phyloP scores from a whole-genome alignment of 805 yeast species.

The Brettanomyces anomalus region DNA sequence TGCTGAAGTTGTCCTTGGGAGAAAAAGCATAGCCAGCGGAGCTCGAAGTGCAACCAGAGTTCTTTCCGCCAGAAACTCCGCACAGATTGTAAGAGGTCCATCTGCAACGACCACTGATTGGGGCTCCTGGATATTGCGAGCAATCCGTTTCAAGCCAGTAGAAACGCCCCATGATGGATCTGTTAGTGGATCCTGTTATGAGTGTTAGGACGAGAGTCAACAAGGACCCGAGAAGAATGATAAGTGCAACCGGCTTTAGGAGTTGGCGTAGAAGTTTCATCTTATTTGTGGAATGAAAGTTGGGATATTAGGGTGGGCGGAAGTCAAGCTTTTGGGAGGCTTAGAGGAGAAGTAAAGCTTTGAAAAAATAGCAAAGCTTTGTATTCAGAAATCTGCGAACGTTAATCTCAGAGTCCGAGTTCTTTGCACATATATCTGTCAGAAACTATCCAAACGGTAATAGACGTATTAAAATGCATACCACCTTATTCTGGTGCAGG shows the following conservation, averaged over 20 bases:
- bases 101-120: slow-evolving; percentile 37
- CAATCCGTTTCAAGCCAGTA: slow-evolving; percentile 82
- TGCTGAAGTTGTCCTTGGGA: slow-evolving; percentile 65
- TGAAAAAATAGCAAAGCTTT: too few relatives aligned
- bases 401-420: too few relatives aligned
- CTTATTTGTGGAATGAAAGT: neutral
- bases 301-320: too few relatives aligned
- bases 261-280: neutral
- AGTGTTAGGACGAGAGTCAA: slow-evolving; percentile 53
- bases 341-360: too few relatives aligned
- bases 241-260: slow-evolving; percentile 3
- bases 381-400: too few relatives aligned
- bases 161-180: slow-evolving; percentile 45
- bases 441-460: too few relatives aligned
- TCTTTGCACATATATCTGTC: too few relatives aligned
- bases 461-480: too few relatives aligned
- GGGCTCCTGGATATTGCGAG: slow-evolving; percentile 36
- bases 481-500: too few relatives aligned
- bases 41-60: slow-evolving; percentile 42
- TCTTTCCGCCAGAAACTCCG: slow-evolving; percentile 28
- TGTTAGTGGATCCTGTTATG: slow-evolving; percentile 51
- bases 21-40: slow-evolving; percentile 80
- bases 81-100: slow-evolving; percentile 79
- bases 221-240: slow-evolving; percentile 29
- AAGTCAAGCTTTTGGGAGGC: neutral